These are phyloP conservation scores for Scedosporium minutisporum DNA, from an alignment of 2,329 filamentous ascomycete genomes.

Conservation along the genomic window DNA sequence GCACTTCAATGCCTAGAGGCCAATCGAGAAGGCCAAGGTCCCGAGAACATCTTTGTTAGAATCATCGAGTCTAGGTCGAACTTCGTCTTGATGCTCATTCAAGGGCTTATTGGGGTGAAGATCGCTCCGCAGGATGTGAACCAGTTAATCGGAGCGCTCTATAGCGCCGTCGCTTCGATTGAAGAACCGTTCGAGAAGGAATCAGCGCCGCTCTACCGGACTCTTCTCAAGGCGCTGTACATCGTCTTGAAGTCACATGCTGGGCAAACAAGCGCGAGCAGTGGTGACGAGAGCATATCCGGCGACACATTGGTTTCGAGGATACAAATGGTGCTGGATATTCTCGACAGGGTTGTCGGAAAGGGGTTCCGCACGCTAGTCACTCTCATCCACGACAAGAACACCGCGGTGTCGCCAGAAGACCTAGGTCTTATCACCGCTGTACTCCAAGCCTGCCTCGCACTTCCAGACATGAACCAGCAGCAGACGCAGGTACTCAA, in stretches of 20 bases:
- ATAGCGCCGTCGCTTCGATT: slow-evolving; percentile 42
- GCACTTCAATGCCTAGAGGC: slow-evolving; percentile 68
- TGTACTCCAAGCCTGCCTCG: slow-evolving; percentile 74
- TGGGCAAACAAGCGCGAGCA: slow-evolving; percentile 21
- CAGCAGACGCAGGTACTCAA: slow-evolving; percentile 62
- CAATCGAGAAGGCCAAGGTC: slow-evolving; percentile 62
- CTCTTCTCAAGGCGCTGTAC: slow-evolving; percentile 75
- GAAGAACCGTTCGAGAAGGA: slow-evolving; percentile 43
- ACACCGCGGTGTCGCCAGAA: slow-evolving; percentile 51
- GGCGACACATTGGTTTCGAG: slow-evolving; percentile 14
- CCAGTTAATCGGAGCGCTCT: slow-evolving; percentile 39
- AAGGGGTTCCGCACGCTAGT: slow-evolving; percentile 76
- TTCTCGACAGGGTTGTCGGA: slow-evolving; percentile 69
- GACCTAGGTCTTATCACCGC: slow-evolving; percentile 84
- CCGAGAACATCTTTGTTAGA: slow-evolving; percentile 72
- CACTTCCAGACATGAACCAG: slow-evolving; percentile 65
- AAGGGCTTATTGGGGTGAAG: slow-evolving; percentile 58
- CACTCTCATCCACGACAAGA: slow-evolving; percentile 68
- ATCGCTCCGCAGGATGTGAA: slow-evolving; percentile 41
- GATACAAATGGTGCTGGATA: slow-evolving; percentile 60
- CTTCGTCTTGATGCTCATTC: slow-evolving; percentile 72
- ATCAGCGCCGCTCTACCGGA: slow-evolving; percentile 65
- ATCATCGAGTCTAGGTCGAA: slow-evolving; percentile 69
- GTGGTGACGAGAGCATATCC: background rate
- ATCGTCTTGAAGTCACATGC: slow-evolving; percentile 61